Conservation (phyloP, 495 filamentous ascomycete species). For the Ramalina intermedia region DNA sequence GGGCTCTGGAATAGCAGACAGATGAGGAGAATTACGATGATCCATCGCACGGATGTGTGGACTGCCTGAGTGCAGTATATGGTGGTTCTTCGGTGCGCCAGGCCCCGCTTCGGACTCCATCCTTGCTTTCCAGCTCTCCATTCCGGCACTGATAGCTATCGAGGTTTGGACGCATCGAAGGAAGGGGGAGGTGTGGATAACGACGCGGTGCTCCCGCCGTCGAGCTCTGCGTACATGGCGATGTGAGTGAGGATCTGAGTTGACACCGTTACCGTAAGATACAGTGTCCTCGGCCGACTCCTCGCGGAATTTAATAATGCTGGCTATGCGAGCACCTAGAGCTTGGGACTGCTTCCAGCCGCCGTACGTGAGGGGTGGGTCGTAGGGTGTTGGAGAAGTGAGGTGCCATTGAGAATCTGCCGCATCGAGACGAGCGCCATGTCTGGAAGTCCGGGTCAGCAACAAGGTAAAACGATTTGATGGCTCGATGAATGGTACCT, state of each 20-base stretch:
- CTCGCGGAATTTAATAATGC: constrained; percentile 42
- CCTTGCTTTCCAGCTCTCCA: constrained; percentile 45
- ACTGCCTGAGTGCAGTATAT: constrained; percentile 11
- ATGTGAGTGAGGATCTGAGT: background rate
- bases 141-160: constrained; percentile 74
- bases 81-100: constrained; percentile 1
- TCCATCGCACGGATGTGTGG: constrained; percentile 9
- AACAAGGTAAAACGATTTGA: background rate
- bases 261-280: background rate
- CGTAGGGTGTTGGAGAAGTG: constrained; percentile 87
- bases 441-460: constrained; percentile 34
- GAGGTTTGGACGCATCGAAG: constrained; percentile 88
- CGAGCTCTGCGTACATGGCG: constrained; percentile 5
- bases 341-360: constrained; percentile 78
- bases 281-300: background rate
- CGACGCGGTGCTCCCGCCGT: constrained; percentile 51
- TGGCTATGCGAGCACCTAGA: constrained; percentile 65
- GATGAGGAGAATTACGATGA: constrained; percentile 7
- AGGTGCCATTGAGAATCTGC: constrained; percentile 92
- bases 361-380: constrained; percentile 87
- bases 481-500: constrained; percentile 37
- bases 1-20: constrained; percentile 15
- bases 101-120: background rate
- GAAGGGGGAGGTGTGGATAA: constrained; percentile 87
- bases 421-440: constrained; percentile 84